Evolutionary conservation across 805 yeast genomes (phyloP).

Genomic region (Starmera amethionina): DNA sequence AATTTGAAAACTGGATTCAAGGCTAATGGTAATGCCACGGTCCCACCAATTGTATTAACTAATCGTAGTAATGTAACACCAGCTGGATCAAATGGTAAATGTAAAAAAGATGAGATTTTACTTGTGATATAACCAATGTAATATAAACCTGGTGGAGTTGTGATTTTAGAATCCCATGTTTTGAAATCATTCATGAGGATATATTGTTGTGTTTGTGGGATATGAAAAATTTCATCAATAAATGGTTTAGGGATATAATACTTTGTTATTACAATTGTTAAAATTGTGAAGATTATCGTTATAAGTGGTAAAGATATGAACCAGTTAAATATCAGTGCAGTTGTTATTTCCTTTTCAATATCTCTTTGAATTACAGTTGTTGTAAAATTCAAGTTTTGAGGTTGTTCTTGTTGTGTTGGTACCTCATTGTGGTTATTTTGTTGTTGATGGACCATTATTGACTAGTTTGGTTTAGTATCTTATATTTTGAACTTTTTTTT

Average conservation of each 20-base stretch:
- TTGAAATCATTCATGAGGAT: conserved; percentile 43
- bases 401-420: no score
- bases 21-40: conserved; percentile 39
- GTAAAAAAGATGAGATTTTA: conserved; percentile 13
- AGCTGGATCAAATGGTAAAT: conserved; percentile 20
- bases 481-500: no score
- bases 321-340: conserved; percentile 21
- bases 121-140: conserved; percentile 30
- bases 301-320: conserved; percentile 22
- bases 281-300: conserved; percentile 14
- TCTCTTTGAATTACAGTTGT: conserved; percentile 6
- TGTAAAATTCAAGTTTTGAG: neutral
- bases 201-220: conserved; percentile 66
- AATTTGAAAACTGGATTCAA: conserved; percentile 28
- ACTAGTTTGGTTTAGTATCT: no score
- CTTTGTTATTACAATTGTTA: conserved; percentile 20
- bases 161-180: conserved; percentile 83
- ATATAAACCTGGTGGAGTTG: conserved; percentile 95
- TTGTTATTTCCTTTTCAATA: conserved; percentile 16
- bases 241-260: conserved; percentile 22
- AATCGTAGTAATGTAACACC: conserved; percentile 35
- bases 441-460: no score
- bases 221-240: conserved; percentile 78
- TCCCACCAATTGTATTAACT: conserved; percentile 61
- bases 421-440: no score